Evolutionary conservation across 1,139 yeast species (phyloP), one percentile per base, ranked within the genome.

Genomic region (Yamadazyma taylorii): DNA sequence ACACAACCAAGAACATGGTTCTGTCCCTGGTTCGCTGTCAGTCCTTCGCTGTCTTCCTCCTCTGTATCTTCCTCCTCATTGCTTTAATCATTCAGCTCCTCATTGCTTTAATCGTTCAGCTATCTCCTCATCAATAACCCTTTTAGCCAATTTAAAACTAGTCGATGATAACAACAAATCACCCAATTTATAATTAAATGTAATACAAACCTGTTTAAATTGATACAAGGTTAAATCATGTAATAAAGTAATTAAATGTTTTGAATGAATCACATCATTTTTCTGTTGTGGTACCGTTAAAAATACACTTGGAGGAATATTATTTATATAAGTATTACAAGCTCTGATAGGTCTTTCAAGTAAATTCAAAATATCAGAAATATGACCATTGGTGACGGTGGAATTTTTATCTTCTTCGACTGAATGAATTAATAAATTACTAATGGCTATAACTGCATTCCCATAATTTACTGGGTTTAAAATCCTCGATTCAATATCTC

Each of bases 41-140:
- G n/a, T n/a, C n/a, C n/a, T n/a, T n/a, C n/a, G n/a, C n/a, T n/a
- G n/a, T n/a, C n/a, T n/a, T n/a, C n/a, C n/a, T n/a, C n/a, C n/a
- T n/a, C n/a, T n/a, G n/a, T n/a, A n/a, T n/a, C n/a, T n/a, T n/a
- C n/a, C n/a, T n/a, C n/a, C n/a, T n/a, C n/a, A n/a, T n/a, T n/a
- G n/a, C n/a, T n/a, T n/a, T n/a, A 11, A 26, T 28, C 15, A 12
- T 19, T 13, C 27, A 17, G 11, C 13, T 23, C 22, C 34, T 38
- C 45, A 46, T 21, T 17, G 42, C 37, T 48, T 71, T 75, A 46
- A 72, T 74, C 32, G 34, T 21, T 31, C 32, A 5, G 79, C 79
- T 37, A 78, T 66, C n/a, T 82, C 83, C 32, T 73, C 75, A 49
- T 82, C 88, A 38, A 81, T 71, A 15, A 83, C 84, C 81, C 86